Percentiles rank a stretch among this genome's conserved stretches.
Conservation (phyloP, 2,329 filamentous ascomycete species). For the Venturia pyrina region DNA sequence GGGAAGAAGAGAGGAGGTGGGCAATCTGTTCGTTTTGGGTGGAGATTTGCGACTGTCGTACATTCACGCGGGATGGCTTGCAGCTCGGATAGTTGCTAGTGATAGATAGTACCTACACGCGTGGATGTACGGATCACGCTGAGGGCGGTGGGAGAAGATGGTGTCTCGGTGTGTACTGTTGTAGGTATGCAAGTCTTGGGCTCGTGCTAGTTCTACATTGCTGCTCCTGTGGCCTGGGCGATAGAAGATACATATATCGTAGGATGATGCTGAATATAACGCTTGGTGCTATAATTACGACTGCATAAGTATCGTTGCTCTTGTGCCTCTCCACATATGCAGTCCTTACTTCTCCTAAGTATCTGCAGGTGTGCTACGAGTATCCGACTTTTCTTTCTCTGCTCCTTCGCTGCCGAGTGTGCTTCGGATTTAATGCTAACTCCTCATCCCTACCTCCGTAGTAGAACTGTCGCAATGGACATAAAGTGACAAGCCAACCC, state of each 20-base stretch:
- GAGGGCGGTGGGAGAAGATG: not conserved
- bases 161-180: too few species aligned
- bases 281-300: not conserved
- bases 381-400: not conserved
- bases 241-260: too few species aligned
- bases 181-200: too few species aligned
- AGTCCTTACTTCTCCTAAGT: too few species aligned
- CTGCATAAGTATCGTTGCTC: not conserved
- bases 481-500: too few species aligned
- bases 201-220: too few species aligned
- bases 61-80: conserved; percentile 4
- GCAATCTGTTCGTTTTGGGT: not conserved
- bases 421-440: conserved; percentile 1
- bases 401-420: not conserved
- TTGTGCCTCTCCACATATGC: not conserved
- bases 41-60: not conserved
- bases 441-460: not conserved
- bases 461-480: too few species aligned
- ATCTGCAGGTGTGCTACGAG: too few species aligned
- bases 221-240: too few species aligned
- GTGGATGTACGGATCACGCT: not conserved
- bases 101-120: not conserved
- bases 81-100: not conserved
- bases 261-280: too few species aligned
- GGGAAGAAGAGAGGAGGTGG: not conserved